Percentiles rank a stretch among this genome's conserved stretches.
phyloP scores from a whole-genome alignment of 306 rosid genomes.

The Ormosia emarginata region DNA sequence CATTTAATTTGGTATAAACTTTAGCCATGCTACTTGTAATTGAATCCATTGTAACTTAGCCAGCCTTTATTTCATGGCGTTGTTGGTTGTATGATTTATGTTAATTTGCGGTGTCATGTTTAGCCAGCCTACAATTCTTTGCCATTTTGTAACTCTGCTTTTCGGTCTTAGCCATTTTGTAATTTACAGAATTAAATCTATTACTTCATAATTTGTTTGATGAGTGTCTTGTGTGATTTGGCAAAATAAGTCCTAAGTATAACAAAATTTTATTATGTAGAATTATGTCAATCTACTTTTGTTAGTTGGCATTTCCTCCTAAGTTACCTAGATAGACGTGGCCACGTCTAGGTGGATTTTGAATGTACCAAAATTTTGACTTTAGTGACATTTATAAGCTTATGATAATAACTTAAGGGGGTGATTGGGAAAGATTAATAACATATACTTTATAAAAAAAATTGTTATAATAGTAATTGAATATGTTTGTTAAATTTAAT shows the following conservation, averaged over 20 bases:
- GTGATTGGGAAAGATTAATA: too few relatives aligned
- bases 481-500: too few relatives aligned
- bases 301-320: conserved; percentile 32
- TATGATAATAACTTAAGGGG: neutral
- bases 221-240: neutral
- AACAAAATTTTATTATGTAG: neutral
- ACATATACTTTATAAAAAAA: too few relatives aligned
- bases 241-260: neutral
- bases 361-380: conserved; percentile 28
- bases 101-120: neutral
- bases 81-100: neutral
- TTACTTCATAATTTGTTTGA: neutral
- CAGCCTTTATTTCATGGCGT: neutral
- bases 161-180: neutral
- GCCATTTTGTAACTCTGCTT: neutral
- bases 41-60: neutral
- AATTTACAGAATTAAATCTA: neutral
- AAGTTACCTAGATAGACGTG: conserved; percentile 27
- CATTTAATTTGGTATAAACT: neutral
- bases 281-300: conserved; percentile 30
- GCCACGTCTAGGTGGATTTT: conserved; percentile 34
- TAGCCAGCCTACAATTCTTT: neutral
- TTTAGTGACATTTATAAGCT: conserved; percentile 20
- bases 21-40: neutral
- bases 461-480: too few relatives aligned